A percentile compares a stretch with the other conserved stretches of the same genome.
phyloP scores from a whole-genome alignment of 768 basidiomycete species.

The Agaricus subrufescens region DNA sequence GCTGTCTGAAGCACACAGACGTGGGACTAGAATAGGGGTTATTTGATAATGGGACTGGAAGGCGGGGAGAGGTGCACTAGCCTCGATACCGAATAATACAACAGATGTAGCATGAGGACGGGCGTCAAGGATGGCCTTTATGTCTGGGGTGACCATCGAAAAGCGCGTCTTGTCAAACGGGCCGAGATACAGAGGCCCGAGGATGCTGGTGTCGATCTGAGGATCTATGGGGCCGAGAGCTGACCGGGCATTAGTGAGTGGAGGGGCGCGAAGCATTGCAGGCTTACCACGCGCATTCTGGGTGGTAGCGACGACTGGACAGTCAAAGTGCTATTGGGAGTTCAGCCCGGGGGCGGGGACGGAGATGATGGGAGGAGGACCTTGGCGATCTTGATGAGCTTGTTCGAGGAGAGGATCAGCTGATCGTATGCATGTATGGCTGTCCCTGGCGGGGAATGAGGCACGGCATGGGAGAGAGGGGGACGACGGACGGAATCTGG shows the following conservation, averaged over 20 bases:
- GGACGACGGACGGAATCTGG: constrained; percentile 55
- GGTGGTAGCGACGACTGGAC: constrained; percentile 78
- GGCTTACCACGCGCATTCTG: constrained; percentile 74
- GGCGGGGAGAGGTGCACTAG: constrained; percentile 22
- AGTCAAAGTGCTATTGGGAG: constrained; percentile 46
- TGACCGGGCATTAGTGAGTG: constrained; percentile 19
- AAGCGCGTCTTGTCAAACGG: constrained; percentile 77
- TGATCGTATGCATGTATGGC: constrained; percentile 69
- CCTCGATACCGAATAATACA: constrained; percentile 88
- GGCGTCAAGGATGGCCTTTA: constrained; percentile 44
- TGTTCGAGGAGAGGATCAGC: constrained; percentile 64
- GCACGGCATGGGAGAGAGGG: not conserved
- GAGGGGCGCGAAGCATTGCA: not conserved
- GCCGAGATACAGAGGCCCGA: constrained; percentile 54
- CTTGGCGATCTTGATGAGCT: constrained; percentile 74
- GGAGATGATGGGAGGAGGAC: constrained; percentile 24
- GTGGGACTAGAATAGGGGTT: constrained; percentile 55
- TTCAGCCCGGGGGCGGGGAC: not conserved
- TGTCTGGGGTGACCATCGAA: constrained; percentile 77
- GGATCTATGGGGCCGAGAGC: constrained; percentile 68
- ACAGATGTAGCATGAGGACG: constrained; percentile 50
- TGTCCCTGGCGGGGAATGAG: constrained; percentile 18
- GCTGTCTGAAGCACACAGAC: constrained; percentile 87
- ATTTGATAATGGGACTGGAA: not conserved
- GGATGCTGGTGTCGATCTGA: constrained; percentile 48